Base-by-base conservation (phyloP, 768 basidiomycete genomes). In the Mycena vulgaris region DNA sequence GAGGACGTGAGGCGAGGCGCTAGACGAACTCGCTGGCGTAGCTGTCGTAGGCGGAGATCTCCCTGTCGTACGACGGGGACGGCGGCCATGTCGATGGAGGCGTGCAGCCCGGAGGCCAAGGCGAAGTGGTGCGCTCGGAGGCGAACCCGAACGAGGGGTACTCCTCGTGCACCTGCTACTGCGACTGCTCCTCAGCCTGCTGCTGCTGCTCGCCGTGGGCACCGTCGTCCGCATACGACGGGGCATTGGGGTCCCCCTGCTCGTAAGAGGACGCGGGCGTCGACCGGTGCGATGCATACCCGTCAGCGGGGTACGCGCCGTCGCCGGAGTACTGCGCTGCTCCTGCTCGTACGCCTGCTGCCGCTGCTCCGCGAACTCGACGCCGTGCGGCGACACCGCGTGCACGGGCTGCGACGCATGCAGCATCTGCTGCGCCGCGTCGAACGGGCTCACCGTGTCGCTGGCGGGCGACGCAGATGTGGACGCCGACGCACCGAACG, bases 131-230 rank as follows among this genome's bases (percentile, higher is more conserved):
- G 23, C n/a, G n/a, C n/a, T 71, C 60, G 55, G 56, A 21, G 40
- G 71, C 62, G 66, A 64, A 72, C 66, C 68, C 71, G 66, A 72
- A 72, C 28, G 66, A 66, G 40, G 71, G 57, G 58, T 72, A 69
- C 48, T n/a, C 35, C 49, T 30, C 35, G 47, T 28, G 47, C 37
- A n/a, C n/a, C n/a, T n/a, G n/a, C n/a, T n/a, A n/a, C n/a, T n/a
- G n/a, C n/a, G 30, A 8, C 35, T 40, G 27, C 48, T 63, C 65
- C 58, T 61, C 23, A 6, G 31, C 47, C 42, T 40, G 40, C 31
- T 47, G 59, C 19, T 37, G 51, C 51, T 42, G 39, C 39, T 61
- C 51, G 25, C n/a, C 60, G 6, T 17, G 10, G 14, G 49, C 49
- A 2, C 5, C 51, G 51, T 52, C 51, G 33, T 48, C 42, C 31